phyloP scores from a whole-genome alignment of 176 grass and related monocot genomes.

The Musa acuminata region DNA sequence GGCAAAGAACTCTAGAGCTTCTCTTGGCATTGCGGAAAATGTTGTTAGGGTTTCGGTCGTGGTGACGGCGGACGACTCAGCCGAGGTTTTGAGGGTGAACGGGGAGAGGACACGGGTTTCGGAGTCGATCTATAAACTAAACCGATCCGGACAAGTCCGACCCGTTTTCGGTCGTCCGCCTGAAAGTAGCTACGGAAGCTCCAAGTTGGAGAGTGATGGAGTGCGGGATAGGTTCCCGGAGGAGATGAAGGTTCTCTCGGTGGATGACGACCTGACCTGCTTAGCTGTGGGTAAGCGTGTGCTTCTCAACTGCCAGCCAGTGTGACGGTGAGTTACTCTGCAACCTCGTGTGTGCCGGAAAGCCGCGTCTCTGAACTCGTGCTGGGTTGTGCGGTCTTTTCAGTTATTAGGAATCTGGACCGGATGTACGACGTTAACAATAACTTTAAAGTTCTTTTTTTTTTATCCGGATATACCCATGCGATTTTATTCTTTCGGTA shows the following conservation, averaged over 20 bases:
- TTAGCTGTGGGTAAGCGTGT: conserved; percentile 60
- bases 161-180: too few relatives aligned
- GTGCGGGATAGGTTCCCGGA: conserved; percentile 54
- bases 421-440: too few relatives aligned
- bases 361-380: neutral
- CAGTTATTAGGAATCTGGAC: neutral
- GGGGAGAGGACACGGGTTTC: too few relatives aligned
- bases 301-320: conserved; percentile 48
- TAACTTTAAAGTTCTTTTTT: too few relatives aligned
- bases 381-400: conserved; percentile 1
- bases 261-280: conserved; percentile 82
- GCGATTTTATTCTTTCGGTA: too few relatives aligned
- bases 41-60: too few relatives aligned
- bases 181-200: neutral
- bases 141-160: too few relatives aligned
- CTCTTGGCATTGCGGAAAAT: too few relatives aligned
- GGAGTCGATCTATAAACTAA: too few relatives aligned
- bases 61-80: too few relatives aligned
- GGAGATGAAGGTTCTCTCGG: conserved; percentile 83
- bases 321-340: conserved; percentile 58
- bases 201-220: conserved; percentile 22
- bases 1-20: neutral
- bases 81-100: too few relatives aligned
- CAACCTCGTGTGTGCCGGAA: neutral
- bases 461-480: too few relatives aligned